A percentile compares a stretch with the other conserved stretches of the same genome.
Conservation (phyloP, 257 asterid species). For the Fraxinus pennsylvanica region DNA sequence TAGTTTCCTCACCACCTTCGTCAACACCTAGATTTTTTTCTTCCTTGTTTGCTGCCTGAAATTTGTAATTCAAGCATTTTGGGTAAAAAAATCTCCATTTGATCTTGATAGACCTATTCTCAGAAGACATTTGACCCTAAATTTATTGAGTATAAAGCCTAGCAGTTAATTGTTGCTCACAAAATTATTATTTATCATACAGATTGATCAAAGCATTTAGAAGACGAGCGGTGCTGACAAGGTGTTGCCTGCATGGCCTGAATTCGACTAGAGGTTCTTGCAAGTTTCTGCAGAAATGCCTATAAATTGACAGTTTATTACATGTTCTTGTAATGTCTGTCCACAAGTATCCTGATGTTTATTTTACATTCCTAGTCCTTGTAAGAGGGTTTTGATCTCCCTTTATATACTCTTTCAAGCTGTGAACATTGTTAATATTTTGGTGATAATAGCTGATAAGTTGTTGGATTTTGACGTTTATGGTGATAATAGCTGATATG, state of each 20-base stretch:
- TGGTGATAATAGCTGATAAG: too few species aligned
- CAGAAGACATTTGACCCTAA: neutral
- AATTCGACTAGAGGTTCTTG: slow-evolving; percentile 4
- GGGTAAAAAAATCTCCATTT: neutral
- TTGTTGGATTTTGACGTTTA: too few species aligned
- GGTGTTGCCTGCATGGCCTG: neutral
- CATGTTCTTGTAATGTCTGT: neutral
- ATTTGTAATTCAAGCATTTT: neutral
- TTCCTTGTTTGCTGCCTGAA: neutral
- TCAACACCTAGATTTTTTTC: too few species aligned
- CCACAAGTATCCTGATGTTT: too few species aligned
- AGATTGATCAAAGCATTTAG: slow-evolving; percentile 20
- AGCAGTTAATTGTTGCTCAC: neutral
- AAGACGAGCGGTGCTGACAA: neutral
- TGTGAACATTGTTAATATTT: neutral
- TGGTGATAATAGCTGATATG: too few species aligned
- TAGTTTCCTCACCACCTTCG: neutral
- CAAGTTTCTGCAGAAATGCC: neutral
- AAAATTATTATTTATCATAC: neutral
- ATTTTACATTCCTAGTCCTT: too few species aligned
- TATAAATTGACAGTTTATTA: neutral
- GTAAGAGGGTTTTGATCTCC: too few species aligned
- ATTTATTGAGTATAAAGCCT: too few species aligned
- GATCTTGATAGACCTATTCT: neutral
- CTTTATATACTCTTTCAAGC: neutral